Evolutionary conservation across 495 filamentous ascomycete genomes (phyloP), one percentile per base, ranked within the genome.

Genomic region (Amorphotheca resinae): DNA sequence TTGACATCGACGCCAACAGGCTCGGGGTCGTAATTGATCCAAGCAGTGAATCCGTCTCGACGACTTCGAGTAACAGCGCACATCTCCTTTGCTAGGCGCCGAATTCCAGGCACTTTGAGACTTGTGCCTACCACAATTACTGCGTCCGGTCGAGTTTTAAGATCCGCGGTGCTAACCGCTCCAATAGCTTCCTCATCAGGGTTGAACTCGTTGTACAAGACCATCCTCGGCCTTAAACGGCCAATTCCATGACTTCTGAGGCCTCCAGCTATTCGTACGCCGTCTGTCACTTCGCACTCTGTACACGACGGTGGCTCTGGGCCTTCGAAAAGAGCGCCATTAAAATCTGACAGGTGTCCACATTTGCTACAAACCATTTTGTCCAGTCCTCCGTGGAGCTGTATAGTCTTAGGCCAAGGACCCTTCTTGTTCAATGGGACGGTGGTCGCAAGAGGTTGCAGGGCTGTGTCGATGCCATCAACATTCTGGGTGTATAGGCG

Each of bases 321-420:
- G 23, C 88, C 84, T 44, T 81, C 73, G 61, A 98, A 98, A 22
- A 88, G 62, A 11, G 68, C 71, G n/a, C 76, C 69, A 41, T 93
- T 69, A 50, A 96, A 87, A 26, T 80, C 70, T 38, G 73, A 71
- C 5, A 93, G 65, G 48, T 84, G 71, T 12, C 42, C 30, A 61
- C 91, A 98, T 59, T 95, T 95, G 17, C 82, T 80, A 59, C 91
- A 98, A 12, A 91, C 80, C 89, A 95, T 95, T 61, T 93, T 89
- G 39, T 83, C 82, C 17, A 98, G 72, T 30, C 88, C 88, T 15
- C 91, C 91, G 50, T 98, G 91, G 16, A 98, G 74, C 61, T 96
- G 93, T 51, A 98, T 77, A 1, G 91, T 89, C 48, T 73, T 74
- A 1, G 91, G 91, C 93, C 93, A 98, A 2, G 84, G 84, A 11